phyloP scores from a whole-genome alignment of 257 asterid species.

The Cinchona pubescens region DNA sequence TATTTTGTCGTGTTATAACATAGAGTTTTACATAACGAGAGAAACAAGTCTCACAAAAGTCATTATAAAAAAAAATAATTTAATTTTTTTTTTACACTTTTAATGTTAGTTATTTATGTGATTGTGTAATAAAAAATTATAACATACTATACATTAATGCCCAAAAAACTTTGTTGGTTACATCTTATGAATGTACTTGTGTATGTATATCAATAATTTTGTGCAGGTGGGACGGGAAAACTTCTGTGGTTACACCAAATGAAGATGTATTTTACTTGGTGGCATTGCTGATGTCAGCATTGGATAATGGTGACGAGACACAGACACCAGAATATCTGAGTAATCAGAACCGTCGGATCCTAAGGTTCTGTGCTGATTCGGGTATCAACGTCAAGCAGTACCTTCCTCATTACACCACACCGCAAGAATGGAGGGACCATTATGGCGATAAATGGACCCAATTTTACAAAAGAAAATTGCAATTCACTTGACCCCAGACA shows the following conservation, averaged over 20 bases:
- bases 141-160: too few species aligned
- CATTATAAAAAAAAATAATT: too few species aligned
- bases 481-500: constrained; percentile 63
- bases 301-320: constrained; percentile 52
- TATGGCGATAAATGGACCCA: constrained; percentile 60
- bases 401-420: constrained; percentile 73
- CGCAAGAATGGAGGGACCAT: constrained; percentile 56
- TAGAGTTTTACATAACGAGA: too few species aligned
- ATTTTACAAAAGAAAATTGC: constrained; percentile 43
- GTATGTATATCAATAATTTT: background rate
- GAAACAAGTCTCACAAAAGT: too few species aligned
- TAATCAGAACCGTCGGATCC: constrained; percentile 47
- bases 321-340: constrained; percentile 47
- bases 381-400: constrained; percentile 58
- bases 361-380: constrained; percentile 46
- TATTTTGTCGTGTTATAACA: too few species aligned
- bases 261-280: constrained; percentile 76
- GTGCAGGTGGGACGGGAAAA: constrained; percentile 58
- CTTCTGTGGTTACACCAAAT: constrained; percentile 61
- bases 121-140: too few species aligned
- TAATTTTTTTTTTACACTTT: too few species aligned
- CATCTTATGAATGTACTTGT: background rate
- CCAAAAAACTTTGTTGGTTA: too few species aligned
- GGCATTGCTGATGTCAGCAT: constrained; percentile 64
- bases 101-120: too few species aligned